These are phyloP conservation scores for Apiospora sp. DNA, from an alignment of 2,329 filamentous ascomycete species.

Conservation along the genomic window DNA sequence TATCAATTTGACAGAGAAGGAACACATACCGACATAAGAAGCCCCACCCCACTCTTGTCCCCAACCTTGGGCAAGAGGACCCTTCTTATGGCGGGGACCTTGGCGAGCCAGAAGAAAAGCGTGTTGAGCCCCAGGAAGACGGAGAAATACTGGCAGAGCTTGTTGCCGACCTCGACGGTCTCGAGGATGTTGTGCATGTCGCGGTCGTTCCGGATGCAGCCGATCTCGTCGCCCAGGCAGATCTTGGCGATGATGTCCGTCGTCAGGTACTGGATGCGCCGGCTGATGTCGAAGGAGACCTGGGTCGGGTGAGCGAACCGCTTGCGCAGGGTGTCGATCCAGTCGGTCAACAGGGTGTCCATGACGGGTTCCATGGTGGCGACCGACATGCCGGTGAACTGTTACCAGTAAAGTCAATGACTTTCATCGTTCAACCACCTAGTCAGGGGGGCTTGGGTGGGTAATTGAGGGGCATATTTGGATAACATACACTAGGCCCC, in stretches of 20 bases:
- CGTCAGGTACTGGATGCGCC: conserved; percentile 28
- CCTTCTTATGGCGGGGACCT: too few relatives aligned
- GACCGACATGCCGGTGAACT: conserved; percentile 34
- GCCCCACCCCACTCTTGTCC: background rate
- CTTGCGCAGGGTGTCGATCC: conserved; percentile 31
- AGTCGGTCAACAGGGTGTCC: conserved; percentile 29
- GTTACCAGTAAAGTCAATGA: too few relatives aligned
- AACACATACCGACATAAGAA: background rate
- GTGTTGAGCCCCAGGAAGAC: background rate
- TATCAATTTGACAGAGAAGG: background rate
- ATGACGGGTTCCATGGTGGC: conserved; percentile 31
- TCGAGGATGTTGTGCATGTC: conserved; percentile 28
- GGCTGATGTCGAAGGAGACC: conserved; percentile 28
- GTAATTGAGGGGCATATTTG: too few relatives aligned
- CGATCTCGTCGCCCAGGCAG: conserved; percentile 37
- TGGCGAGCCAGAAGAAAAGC: too few relatives aligned
- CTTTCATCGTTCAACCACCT: too few relatives aligned
- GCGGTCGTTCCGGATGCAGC: conserved; percentile 34
- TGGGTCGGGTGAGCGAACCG: conserved; percentile 26
- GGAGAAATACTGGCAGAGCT: too few relatives aligned
- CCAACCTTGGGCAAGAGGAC: too few relatives aligned
- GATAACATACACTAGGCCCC: conserved; percentile 19
- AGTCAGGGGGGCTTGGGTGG: too few relatives aligned
- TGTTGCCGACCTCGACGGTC: too few relatives aligned
- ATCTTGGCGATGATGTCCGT: conserved; percentile 40